Base-by-base conservation (phyloP, 2,329 filamentous ascomycete genomes). In the Fusarium sambucinum region DNA sequence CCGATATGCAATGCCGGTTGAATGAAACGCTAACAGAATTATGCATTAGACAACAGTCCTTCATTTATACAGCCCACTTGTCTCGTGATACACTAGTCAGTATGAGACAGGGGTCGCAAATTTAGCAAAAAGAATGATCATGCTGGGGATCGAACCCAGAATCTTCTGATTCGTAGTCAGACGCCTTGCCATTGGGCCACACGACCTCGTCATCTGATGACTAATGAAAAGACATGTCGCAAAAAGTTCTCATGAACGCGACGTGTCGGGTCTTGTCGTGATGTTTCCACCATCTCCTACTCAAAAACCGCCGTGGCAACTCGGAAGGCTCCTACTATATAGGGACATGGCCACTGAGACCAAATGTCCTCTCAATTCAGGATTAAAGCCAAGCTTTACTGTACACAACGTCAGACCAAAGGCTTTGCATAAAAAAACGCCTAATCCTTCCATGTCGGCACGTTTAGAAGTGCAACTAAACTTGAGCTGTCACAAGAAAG, bases 161-260 rank as follows among this genome's bases (percentile, higher is more conserved):
- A 66, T 66, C 63, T 66, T 66, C 63, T 66, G 63, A 66, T 66
- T 66, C 63, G 63, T 66, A 66, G 63, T 66, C 63, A 66, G 63
- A 66, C 62, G 63, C 63, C 63, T 66, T 66, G 63, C 62, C 61
- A 64, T 64, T 64, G 60, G 61, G 61, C 61, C 61, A 64, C 61
- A 62, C 61, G 60, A 64, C 61, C 61, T 2, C 7, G 19, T 52
- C 63, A 32, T 27, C 45, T 63, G 47, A 56, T 57, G 32, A 42
- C 33, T 54, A 51, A 51, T 51, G 47, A 40, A 14, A 14, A n/a
- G 19, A 3, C 3, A 9, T 1, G 3, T 4, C 3, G 6, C 4
- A 41, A 1, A 14, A 17, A n/a, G 4, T 3, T 6, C 3, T 2
- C 19, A 46, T 46, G 44, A 37, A 2, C 11, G 12, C 14, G 7